Evolutionary conservation across 1,139 yeast species (phyloP), one percentile per base, ranked within the genome.

Genomic region (Saccharomycopsis crataegensis): DNA sequence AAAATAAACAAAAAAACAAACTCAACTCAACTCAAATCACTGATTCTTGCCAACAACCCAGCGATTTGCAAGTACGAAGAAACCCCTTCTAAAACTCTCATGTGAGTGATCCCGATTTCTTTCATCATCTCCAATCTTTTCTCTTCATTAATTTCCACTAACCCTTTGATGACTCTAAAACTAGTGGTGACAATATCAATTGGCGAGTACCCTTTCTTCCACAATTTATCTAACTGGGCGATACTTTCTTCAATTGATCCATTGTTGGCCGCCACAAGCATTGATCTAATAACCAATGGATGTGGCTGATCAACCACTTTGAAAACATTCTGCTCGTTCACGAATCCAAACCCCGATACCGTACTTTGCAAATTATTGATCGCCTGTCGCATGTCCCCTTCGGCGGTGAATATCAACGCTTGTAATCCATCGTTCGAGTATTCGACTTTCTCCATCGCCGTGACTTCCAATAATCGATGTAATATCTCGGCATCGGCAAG

Each of bases 311-410:
- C 99, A 3, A 93, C 99, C 57, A 93, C 88, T 66, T 87, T 89
- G 73, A 90, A 93, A 22, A 93, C 99, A 64, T 91, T 93, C 44
- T 87, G 87, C 51, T 90, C 93, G 63, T 83, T 86, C 14, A 93
- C 97, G 59, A 87, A 77, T 1, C 88, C 93, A 70, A 91, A 91
- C 1, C 99, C 99, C 1, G 96, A 90, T 34, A 84, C 94, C 0
- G 98, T 90, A 65, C 96, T 84, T 65, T 93, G 99, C 56, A 93
- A 68, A 67, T 93, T 93, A 65, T 94, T 94, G 51, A 94, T 79
- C 0, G 99, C 99, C 67, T 93, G 99, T 69, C 99, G 80, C 99
- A 94, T 93, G 66, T 93, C 99, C 55, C 99, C 99, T 67, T 93
- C 99, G 0, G 97, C 95, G 0, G 97, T 86, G 70, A 93, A 93